These are phyloP conservation scores for Quercus ilex DNA, from an alignment of 306 rosid genomes.

Conservation along the genomic window DNA sequence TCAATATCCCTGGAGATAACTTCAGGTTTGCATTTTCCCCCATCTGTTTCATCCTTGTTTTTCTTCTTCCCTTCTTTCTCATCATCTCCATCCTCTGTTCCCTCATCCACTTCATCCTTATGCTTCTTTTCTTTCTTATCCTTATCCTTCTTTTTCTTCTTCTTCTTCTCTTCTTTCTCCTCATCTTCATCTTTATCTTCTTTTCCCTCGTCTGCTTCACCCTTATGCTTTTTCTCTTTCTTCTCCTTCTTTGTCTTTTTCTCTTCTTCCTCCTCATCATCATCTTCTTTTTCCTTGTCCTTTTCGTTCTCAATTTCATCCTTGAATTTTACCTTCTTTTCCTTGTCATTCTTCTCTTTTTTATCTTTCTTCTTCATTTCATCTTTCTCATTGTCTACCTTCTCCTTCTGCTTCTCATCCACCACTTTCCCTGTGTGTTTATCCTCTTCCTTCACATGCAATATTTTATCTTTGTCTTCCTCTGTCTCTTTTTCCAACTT, in stretches of 20 bases:
- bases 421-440: not conserved
- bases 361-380: not conserved
- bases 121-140: slow-evolving; percentile 6
- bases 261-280: too few species aligned
- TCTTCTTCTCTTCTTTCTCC: slow-evolving; percentile 1
- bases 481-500: not conserved
- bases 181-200: slow-evolving; percentile 1
- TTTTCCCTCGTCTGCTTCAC: not conserved
- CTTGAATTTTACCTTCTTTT: too few species aligned
- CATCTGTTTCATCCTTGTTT: slow-evolving; percentile 11
- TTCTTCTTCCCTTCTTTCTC: slow-evolving; percentile 5
- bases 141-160: not conserved
- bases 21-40: not conserved
- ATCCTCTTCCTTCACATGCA: not conserved
- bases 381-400: not conserved
- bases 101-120: not conserved
- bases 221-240: not conserved
- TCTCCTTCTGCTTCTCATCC: not conserved
- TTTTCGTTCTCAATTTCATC: too few species aligned
- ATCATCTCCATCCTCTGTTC: slow-evolving; percentile 7
- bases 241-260: not conserved
- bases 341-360: not conserved
- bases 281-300: too few species aligned
- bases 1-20: slow-evolving; percentile 30
- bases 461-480: not conserved